Percentiles rank a stretch among this genome's conserved stretches.
Conservation (phyloP, 2,329 filamentous ascomycete species). For the Diaporthe helianthi region DNA sequence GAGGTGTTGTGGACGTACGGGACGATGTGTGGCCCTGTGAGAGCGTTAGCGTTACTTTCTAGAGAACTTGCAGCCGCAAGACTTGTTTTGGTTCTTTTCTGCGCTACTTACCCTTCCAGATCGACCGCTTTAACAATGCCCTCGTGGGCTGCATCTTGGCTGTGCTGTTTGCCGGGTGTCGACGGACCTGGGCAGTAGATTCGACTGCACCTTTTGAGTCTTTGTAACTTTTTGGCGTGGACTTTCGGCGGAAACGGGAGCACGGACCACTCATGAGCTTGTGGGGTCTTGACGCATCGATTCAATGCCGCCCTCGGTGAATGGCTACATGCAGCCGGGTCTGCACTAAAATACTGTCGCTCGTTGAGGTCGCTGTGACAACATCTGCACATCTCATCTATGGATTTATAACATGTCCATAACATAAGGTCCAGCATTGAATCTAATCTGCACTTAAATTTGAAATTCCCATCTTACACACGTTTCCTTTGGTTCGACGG, state of each 20-base stretch:
- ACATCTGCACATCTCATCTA: too few species aligned
- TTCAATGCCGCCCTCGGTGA: background rate
- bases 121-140: slow-evolving; percentile 42
- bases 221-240: slow-evolving; percentile 7
- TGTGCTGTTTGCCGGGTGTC: slow-evolving; percentile 7
- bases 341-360: background rate
- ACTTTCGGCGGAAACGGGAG: background rate
- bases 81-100: background rate
- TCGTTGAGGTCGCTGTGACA: too few species aligned
- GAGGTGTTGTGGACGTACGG: slow-evolving; percentile 31
- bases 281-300: background rate
- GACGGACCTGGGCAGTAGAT: too few species aligned
- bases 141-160: slow-evolving; percentile 47
- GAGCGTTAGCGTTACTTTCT: slow-evolving; percentile 1
- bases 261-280: background rate
- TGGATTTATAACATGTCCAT: too few species aligned
- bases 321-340: background rate
- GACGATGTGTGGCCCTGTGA: slow-evolving; percentile 73
- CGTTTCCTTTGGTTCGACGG: too few species aligned
- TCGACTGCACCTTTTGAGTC: background rate
- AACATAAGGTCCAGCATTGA: too few species aligned
- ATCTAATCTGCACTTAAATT: too few species aligned
- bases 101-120: slow-evolving; percentile 33
- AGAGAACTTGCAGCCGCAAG: background rate
- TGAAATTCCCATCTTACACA: too few species aligned